Conservation (phyloP, 441 rosid species). For the Breynia disticha region DNA sequence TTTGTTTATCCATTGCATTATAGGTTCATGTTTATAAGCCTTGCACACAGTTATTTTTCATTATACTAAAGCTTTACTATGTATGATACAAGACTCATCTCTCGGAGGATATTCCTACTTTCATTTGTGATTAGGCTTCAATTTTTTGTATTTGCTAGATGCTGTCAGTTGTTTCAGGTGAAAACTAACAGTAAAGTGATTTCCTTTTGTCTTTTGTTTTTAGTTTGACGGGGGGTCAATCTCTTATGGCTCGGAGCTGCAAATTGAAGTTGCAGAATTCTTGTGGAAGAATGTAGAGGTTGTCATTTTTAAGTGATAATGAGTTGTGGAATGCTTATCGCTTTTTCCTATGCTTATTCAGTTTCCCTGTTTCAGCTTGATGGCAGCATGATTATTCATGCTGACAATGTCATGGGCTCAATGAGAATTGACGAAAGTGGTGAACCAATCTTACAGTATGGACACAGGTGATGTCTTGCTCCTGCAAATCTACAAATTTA, state of each 20-base stretch:
- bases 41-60: not conserved
- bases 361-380: constrained; percentile 44
- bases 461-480: constrained; percentile 42
- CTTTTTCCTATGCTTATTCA: constrained; percentile 17
- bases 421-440: constrained; percentile 32
- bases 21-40: no score
- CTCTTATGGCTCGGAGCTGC: constrained; percentile 69
- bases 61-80: not conserved
- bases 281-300: constrained; percentile 89
- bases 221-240: constrained; percentile 78
- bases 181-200: constrained; percentile 8
- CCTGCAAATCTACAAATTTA: constrained; percentile 4
- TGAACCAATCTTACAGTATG: constrained; percentile 60
- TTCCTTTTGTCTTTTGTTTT: constrained; percentile 11
- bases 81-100: not conserved
- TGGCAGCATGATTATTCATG: constrained; percentile 71
- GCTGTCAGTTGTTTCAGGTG: no score
- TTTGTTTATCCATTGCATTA: no score
- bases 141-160: not conserved
- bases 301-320: constrained; percentile 9
- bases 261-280: constrained; percentile 83
- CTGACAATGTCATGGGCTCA: constrained; percentile 74
- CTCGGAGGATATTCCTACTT: not conserved
- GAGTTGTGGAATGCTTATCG: constrained; percentile 3
- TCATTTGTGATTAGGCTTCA: not conserved